phyloP scores from a whole-genome alignment of 83 land plant genomes.

The Diphasiastrum complanatum region DNA sequence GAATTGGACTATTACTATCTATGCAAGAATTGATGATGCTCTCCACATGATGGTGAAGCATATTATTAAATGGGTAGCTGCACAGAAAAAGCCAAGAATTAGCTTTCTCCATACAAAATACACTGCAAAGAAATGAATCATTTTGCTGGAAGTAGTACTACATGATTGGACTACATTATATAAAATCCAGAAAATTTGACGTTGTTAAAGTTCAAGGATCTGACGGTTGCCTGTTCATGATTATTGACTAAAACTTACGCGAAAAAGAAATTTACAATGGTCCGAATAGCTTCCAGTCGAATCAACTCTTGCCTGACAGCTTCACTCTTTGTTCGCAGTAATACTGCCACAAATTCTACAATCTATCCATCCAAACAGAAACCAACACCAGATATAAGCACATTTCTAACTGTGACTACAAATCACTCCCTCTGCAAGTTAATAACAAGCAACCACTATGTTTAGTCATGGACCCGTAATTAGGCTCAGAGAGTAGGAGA shows the following conservation, averaged over 20 bases:
- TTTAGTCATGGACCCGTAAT: no score
- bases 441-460: no score
- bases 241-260: slow-evolving; percentile 4
- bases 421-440: no score
- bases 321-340: not conserved
- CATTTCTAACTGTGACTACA: no score
- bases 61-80: slow-evolving; percentile 17
- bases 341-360: not conserved
- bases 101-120: no score
- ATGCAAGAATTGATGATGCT: slow-evolving; percentile 1
- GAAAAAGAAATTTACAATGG: not conserved
- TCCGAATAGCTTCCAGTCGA: not conserved
- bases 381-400: no score
- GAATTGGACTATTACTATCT: not conserved
- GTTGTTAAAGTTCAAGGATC: no score
- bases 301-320: slow-evolving; percentile 1
- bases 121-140: no score
- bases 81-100: not conserved
- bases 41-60: slow-evolving; percentile 15
- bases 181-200: not conserved
- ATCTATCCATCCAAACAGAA: no score
- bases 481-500: no score
- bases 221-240: no score
- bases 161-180: not conserved
- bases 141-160: no score